Evolutionary conservation across 1,139 yeast species (phyloP).

Genomic region (Lodderomyces beijingensis): DNA sequence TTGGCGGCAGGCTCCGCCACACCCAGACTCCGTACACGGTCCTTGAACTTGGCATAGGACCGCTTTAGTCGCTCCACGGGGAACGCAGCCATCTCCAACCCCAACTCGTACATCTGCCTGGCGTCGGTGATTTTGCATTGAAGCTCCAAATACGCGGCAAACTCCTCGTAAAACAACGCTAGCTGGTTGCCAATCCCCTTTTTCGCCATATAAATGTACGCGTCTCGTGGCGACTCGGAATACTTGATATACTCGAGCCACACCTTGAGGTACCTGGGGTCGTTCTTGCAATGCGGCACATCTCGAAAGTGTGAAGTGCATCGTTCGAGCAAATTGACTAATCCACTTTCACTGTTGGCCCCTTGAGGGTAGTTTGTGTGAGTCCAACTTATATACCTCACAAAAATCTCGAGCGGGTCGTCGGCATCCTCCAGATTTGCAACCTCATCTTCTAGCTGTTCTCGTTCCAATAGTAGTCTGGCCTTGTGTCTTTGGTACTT

Average conservation of each 20-base stretch:
- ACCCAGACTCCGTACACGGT: constrained; percentile 8
- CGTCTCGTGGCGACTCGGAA: constrained; percentile 68
- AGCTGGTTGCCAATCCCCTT: constrained; percentile 67
- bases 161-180: constrained; percentile 76
- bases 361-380: constrained; percentile 67
- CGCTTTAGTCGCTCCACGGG: constrained; percentile 55
- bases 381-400: constrained; percentile 74
- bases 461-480: constrained; percentile 31
- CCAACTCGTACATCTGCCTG: constrained; percentile 55
- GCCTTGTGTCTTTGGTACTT: constrained; percentile 20
- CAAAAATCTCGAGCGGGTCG: constrained; percentile 74
- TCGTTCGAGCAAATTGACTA: constrained; percentile 61
- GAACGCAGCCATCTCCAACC: constrained; percentile 57
- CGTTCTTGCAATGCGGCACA: constrained; percentile 66
- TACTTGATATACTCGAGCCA: constrained; percentile 77
- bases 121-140: constrained; percentile 57
- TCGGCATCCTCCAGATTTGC: constrained; percentile 56
- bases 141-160: constrained; percentile 62
- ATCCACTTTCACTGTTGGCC: constrained; percentile 59
- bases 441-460: constrained; percentile 41
- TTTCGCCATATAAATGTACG: constrained; percentile 68
- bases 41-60: constrained; percentile 44
- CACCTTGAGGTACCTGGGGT: constrained; percentile 69
- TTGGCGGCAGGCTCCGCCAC: background rate
- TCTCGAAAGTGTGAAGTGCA: constrained; percentile 72